Evolutionary conservation across 163 green algal species (phyloP), one percentile per base, ranked within the genome.

Genomic region (Chloromonas sp.): DNA sequence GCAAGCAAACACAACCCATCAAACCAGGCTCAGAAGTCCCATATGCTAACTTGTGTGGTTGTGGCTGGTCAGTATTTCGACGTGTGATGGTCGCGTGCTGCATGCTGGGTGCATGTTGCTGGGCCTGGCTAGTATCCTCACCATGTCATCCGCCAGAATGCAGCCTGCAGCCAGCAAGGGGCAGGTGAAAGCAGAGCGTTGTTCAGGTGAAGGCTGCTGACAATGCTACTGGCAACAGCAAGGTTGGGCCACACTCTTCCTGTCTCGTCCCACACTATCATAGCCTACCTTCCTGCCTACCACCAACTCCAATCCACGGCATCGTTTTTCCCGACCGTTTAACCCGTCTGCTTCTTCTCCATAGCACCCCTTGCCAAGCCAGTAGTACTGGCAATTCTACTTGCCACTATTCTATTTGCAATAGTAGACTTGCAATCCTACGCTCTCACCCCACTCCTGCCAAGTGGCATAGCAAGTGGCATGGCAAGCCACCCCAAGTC

Each of bases 81-180:
- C 36, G 36, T 36, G 36, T 36, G 36, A 36, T 36, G 36, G 36
- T 36, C 36, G 36, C 36, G 36, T 36, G 36, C 36, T 36, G 36
- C 36, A 36, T 36, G 36, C 36, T 36, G 36, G 36, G 36, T 36
- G 36, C 36, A 36, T 36, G 36, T 36, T n/a, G 57, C 11, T 11
- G 14, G 77, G 77, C 13, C 3, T 81, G 36, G 11, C 11, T 59
- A 11, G 57, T 11, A 11, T 81, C n/a, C 81, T 83, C 78, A 86
- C 85, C 97, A 99, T 99, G 93, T 99, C 97, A 87, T 99, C 97
- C 0, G 97, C 97, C 60, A 99, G 91, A 84, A 99, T 99, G 93
- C 96, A 98, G 83, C 97, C 96, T 92, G 88, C 76, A 77, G 2
- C 1, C 1, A 80, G 61, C 58, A 81, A 60, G 1, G n/a, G 66